Conservation (phyloP, 805 yeast species). For the Starmerella roubikii region DNA sequence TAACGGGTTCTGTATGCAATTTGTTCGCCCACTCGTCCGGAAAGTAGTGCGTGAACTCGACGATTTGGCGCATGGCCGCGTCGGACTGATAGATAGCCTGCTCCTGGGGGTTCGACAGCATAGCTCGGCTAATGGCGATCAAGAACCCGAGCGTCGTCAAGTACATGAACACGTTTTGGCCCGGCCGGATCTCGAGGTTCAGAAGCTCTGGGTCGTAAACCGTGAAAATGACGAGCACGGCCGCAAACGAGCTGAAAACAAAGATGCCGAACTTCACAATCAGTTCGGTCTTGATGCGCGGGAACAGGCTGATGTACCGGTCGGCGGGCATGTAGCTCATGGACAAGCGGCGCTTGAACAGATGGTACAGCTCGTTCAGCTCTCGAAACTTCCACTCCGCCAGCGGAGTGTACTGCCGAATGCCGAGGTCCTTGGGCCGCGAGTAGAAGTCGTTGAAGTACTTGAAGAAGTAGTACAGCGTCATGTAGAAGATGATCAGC, state of each 20-base stretch:
- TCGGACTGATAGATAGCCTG: constrained; percentile 84
- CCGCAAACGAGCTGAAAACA: constrained; percentile 76
- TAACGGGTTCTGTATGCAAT: constrained; percentile 73
- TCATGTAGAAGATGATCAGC: constrained; percentile 68
- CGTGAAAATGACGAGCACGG: constrained; percentile 66
- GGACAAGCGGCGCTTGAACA: constrained; percentile 66
- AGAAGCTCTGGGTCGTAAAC: constrained; percentile 79
- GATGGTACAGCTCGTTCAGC: constrained; percentile 81
- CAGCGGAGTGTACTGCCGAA: constrained; percentile 81
- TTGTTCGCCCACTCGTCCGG: constrained; percentile 79
- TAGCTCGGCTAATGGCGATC: constrained; percentile 68
- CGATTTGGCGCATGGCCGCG: constrained; percentile 61
- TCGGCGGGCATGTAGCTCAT: constrained; percentile 69
- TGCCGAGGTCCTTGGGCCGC: constrained; percentile 69
- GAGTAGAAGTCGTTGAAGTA: constrained; percentile 87
- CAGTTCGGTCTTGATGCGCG: constrained; percentile 55
- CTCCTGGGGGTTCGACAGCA: constrained; percentile 41
- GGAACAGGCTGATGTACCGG: constrained; percentile 79
- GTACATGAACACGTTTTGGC: constrained; percentile 71
- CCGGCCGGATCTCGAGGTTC: constrained; percentile 74
- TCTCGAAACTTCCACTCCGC: constrained; percentile 95
- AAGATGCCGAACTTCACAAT: constrained; percentile 51
- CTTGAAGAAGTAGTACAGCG: constrained; percentile 70
- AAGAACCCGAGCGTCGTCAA: constrained; percentile 78
- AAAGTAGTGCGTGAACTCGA: constrained; percentile 78